A percentile compares a stretch with the other conserved stretches of the same genome.
These are phyloP conservation scores for Acacia concinna DNA, from an alignment of 331 rosid genomes.

Conservation along the genomic window DNA sequence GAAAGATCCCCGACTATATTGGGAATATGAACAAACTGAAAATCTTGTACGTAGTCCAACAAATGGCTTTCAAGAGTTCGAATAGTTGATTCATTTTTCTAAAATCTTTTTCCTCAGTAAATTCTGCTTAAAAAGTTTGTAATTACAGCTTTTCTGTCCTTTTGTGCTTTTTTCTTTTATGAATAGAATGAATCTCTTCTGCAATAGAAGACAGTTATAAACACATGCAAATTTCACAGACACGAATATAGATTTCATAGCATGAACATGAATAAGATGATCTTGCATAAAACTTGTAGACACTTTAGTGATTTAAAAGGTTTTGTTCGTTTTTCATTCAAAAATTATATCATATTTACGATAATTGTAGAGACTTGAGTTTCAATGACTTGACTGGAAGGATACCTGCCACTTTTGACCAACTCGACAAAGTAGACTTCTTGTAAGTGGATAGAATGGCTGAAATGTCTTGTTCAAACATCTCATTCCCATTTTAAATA, in stretches of 20 bases:
- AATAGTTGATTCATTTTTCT: slow-evolving; percentile 1
- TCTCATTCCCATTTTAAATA: slow-evolving; percentile 10
- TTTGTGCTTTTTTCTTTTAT: background rate
- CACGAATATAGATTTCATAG: background rate
- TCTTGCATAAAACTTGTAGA: slow-evolving; percentile 7
- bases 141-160: background rate
- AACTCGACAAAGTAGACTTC: slow-evolving; percentile 56
- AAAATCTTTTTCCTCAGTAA: background rate
- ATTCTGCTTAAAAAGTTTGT: background rate
- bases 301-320: background rate
- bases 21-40: slow-evolving; percentile 62
- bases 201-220: background rate
- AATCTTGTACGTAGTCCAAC: slow-evolving; percentile 57
- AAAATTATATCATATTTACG: slow-evolving; percentile 23
- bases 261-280: slow-evolving; percentile 21
- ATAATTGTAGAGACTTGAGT: slow-evolving; percentile 74
- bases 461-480: slow-evolving; percentile 2
- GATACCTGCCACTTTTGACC: slow-evolving; percentile 62
- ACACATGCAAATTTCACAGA: background rate
- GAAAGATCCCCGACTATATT: slow-evolving; percentile 60
- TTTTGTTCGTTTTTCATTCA: background rate
- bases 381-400: slow-evolving; percentile 70
- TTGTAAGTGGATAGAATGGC: slow-evolving; percentile 51
- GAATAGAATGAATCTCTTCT: background rate
- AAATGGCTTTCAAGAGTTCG: slow-evolving; percentile 8